Base-by-base conservation (phyloP, 169 alveolate species). In the Plasmodium ovale region DNA sequence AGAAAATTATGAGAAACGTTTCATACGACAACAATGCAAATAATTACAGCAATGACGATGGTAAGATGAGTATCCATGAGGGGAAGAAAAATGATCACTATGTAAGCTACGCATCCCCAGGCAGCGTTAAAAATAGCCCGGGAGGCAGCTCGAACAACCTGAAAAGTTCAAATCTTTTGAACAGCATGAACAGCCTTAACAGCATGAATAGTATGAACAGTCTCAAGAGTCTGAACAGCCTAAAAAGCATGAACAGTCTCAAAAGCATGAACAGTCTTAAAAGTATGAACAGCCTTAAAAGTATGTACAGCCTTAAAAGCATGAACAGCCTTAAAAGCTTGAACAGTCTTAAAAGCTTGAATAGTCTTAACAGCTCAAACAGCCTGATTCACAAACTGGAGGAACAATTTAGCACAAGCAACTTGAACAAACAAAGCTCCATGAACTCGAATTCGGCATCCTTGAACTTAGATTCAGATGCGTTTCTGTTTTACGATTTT, bases 401-500 rank as follows among this genome's bases (percentile, higher is more conserved):
- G 1, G 74, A 77, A 37, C 44, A 19, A 6, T 54, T 31, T 35
- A 37, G 39, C 29, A 60, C 29, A 58, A 60, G n/a, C 7, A 72
- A 72, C n/a, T 7, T 12, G 37, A 72, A 72, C 12, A 73, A 39
- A 39, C 77, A 79, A 31, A 31, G 58, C 70, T 16, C 71, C 23
- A n/a, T 21, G 69, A 72, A 27, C 19, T 7, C 23, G 31, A 12
- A 12, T 0, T 27, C 84, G 2, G 2, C 59, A 29, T 53, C 49
- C 51, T 47, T n/a, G 9, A 67, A 82, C 33, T 64, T 82, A 59
- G 90, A 82, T 4, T 16, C 84, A 33, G 90, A 82, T 51, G 90
- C 90, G n/a, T 82, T 51, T 64, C 16, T 33, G 2, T 82, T 31
- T 29, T 69, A 65, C 35, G 90, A 82, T 58, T 82, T 82, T 42